phyloP scores from a whole-genome alignment of 441 rosid species.

The Metrosideros polymorpha region DNA sequence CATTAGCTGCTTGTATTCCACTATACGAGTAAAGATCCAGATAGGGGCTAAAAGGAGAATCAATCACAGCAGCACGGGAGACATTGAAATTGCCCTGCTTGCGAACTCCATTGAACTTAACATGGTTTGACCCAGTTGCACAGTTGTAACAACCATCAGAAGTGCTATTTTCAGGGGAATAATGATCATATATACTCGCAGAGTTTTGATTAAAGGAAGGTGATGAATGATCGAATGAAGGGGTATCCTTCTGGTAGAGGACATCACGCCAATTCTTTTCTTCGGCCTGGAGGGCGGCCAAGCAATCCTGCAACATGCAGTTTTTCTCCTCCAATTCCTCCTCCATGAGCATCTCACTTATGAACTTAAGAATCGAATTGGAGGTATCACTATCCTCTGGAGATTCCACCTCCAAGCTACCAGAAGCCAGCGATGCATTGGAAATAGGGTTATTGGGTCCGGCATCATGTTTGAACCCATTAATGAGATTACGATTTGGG shows the following conservation, averaged over 20 bases:
- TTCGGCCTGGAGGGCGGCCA: constrained; percentile 69
- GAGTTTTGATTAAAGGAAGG: neutral
- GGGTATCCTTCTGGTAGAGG: constrained; percentile 36
- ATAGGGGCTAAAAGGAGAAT: neutral
- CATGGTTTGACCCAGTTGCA: neutral
- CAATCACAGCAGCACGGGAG: neutral
- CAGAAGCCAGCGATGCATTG: constrained; percentile 13
- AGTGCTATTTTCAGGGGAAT: neutral
- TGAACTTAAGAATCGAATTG: constrained; percentile 45
- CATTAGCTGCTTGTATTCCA: neutral
- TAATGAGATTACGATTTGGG: neutral
- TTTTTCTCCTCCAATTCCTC: constrained; percentile 37
- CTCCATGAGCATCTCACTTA: constrained; percentile 58
- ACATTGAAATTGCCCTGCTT: neutral
- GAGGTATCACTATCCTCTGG: constrained; percentile 10
- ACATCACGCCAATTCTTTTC: constrained; percentile 69
- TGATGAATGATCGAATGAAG: neutral
- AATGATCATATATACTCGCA: neutral
- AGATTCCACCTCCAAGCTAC: constrained; percentile 14
- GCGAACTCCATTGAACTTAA: neutral
- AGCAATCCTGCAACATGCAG: constrained; percentile 69
- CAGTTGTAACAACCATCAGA: neutral
- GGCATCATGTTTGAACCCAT: constrained; percentile 10
- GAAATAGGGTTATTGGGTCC: neutral
- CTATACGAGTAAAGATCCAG: neutral